Conservation (phyloP, 78 protist species). For the Dictyostelium citrinum region DNA sequence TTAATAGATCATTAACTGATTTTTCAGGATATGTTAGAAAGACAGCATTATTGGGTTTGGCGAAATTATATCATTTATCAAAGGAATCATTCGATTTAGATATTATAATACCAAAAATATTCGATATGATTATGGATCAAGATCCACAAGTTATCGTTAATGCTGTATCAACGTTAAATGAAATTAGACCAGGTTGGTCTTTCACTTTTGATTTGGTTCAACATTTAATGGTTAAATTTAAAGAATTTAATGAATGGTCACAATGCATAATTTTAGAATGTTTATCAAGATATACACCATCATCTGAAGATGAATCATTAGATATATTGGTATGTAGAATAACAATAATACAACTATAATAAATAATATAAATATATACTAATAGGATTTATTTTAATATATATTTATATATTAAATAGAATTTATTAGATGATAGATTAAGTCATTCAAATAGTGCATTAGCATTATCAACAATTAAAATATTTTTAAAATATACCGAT, state of each 20-base stretch:
- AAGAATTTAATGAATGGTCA: conserved; percentile 92
- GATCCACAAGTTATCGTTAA: conserved; percentile 87
- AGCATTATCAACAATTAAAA: conserved; percentile 83
- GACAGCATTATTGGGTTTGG: conserved; percentile 90
- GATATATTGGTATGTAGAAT: conserved; percentile 82
- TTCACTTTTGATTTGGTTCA: conserved; percentile 50
- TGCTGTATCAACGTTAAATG: conserved; percentile 85
- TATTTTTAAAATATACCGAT: conserved; percentile 89
- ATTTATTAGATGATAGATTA: conserved; percentile 89
- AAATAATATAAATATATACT: background rate
- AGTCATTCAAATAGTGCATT: conserved; percentile 87
- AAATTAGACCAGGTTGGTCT: conserved; percentile 86
- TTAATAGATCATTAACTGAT: conserved; percentile 85
- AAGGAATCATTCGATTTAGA: conserved; percentile 6
- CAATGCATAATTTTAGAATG: conserved; percentile 70
- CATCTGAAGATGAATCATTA: conserved; percentile 72
- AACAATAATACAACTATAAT: no score
- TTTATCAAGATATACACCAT: conserved; percentile 14
- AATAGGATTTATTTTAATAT: no score
- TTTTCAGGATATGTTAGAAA: conserved; percentile 92
- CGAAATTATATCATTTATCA: conserved; percentile 80
- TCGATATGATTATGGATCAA: conserved; percentile 84
- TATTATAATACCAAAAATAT: conserved; percentile 51
- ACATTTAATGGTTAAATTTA: conserved; percentile 75
- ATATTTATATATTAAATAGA: background rate